These are phyloP conservation scores for Penicillium occitanis DNA, from an alignment of 2,329 filamentous ascomycete genomes.

Conservation along the genomic window DNA sequence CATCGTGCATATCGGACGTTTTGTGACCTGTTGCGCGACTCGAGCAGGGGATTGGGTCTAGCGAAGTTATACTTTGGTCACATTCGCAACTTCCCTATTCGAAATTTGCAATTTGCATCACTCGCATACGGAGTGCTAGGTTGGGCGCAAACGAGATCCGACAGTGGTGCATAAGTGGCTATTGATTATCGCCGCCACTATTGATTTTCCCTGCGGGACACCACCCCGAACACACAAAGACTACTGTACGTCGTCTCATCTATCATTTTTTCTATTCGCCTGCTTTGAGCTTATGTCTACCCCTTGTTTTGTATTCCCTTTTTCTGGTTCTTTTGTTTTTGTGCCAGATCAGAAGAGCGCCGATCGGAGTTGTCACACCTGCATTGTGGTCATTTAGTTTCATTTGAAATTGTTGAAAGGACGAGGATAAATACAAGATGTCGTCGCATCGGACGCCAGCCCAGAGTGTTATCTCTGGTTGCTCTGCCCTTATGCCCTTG, in stretches of 20 bases:
- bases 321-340: slow-evolving; percentile 15
- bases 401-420: no score
- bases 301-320: slow-evolving; percentile 9
- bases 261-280: background rate
- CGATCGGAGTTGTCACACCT: slow-evolving; percentile 16
- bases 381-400: background rate
- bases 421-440: slow-evolving; percentile 14
- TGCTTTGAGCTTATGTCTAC: background rate
- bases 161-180: background rate
- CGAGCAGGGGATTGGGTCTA: slow-evolving; percentile 1
- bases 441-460: background rate
- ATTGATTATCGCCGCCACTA: slow-evolving; percentile 19
- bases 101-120: background rate
- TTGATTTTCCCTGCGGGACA: slow-evolving; percentile 11
- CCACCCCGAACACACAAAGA: slow-evolving; percentile 2
- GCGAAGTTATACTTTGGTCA: slow-evolving; percentile 13
- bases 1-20: background rate
- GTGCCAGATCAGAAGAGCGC: slow-evolving; percentile 15
- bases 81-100: background rate
- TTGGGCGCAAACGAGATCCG: slow-evolving; percentile 1
- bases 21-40: slow-evolving; percentile 9
- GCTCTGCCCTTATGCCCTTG: background rate
- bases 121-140: background rate
- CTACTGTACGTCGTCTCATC: slow-evolving; percentile 1
- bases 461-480: background rate